phyloP scores from a whole-genome alignment of 495 filamentous ascomycete species.

The Penicillium malachiteum region DNA sequence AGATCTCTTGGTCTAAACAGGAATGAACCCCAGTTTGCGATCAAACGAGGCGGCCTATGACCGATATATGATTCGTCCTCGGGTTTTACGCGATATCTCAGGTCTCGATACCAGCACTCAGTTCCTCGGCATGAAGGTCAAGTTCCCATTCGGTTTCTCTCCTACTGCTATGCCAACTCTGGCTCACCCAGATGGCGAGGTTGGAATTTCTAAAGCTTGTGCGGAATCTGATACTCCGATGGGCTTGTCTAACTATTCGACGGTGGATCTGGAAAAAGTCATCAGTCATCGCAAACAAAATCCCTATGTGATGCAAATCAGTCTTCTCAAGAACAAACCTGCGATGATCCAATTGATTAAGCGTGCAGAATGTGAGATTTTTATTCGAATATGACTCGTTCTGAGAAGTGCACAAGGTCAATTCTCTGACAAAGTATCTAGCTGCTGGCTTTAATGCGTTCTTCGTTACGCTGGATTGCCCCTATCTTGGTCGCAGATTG shows the following conservation, averaged over 20 bases:
- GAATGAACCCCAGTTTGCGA: too few species aligned
- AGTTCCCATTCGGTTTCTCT: constrained; percentile 81
- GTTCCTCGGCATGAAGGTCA: constrained; percentile 48
- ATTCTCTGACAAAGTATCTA: constrained; percentile 33
- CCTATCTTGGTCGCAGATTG: constrained; percentile 67
- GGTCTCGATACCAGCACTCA: constrained; percentile 45
- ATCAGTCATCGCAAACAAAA: constrained; percentile 35
- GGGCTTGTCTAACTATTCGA: constrained; percentile 55
- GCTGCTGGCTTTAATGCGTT: constrained; percentile 83
- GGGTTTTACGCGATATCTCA: constrained; percentile 52
- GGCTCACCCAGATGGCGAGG: constrained; percentile 80
- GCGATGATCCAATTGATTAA: constrained; percentile 81
- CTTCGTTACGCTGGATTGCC: constrained; percentile 93
- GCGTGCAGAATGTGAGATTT: constrained; percentile 67
- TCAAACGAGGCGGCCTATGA: constrained; percentile 47
- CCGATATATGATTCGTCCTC: constrained; percentile 53
- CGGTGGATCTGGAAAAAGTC: constrained; percentile 51
- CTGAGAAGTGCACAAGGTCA: too few species aligned
- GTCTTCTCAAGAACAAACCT: constrained; percentile 83
- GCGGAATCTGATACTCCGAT: constrained; percentile 65
- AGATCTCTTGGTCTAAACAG: too few species aligned
- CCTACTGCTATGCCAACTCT: constrained; percentile 84
- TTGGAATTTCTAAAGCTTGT: constrained; percentile 73
- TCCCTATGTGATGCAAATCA: constrained; percentile 66
- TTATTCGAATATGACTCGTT: constrained; percentile 6